These are phyloP conservation scores for Mycocentrospora acerina DNA, from an alignment of 2,329 filamentous ascomycete genomes.

Conservation along the genomic window DNA sequence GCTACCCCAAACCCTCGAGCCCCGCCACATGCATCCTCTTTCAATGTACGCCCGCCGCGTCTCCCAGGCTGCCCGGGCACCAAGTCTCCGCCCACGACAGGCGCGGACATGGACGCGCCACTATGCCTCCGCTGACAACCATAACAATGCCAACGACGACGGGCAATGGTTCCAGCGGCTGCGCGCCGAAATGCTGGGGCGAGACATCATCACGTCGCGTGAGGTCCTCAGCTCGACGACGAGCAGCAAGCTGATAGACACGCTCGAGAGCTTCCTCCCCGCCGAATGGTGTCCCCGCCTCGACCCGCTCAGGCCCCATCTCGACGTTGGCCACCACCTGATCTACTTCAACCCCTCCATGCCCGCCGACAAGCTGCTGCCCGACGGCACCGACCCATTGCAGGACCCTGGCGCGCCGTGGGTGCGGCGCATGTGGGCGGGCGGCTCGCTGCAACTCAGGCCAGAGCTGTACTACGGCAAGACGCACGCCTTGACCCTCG, in stretches of 20 bases:
- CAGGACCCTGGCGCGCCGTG: conserved; percentile 75
- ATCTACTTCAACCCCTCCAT: conserved; percentile 81
- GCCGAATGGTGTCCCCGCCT: conserved; percentile 9
- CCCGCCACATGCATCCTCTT: conserved; percentile 15
- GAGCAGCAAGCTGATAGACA: conserved; percentile 62
- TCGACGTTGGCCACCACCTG: conserved; percentile 75
- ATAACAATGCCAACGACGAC: conserved; percentile 10
- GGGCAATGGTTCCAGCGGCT: conserved; percentile 29
- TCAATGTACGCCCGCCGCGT: conserved; percentile 17
- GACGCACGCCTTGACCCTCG: conserved; percentile 9
- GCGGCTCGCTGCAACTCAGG: conserved; percentile 66
- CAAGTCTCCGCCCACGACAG: conserved; percentile 16
- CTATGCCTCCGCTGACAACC: conserved; percentile 11
- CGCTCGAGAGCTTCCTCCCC: conserved; percentile 26
- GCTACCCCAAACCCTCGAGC: conserved; percentile 1
- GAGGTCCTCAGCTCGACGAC: conserved; percentile 62
- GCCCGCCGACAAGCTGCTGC: conserved; percentile 62
- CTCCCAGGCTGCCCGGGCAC: conserved; percentile 11
- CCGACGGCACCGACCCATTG: conserved; percentile 81
- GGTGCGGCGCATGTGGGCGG: conserved; percentile 82
- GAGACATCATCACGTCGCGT: conserved; percentile 52
- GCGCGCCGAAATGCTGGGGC: conserved; percentile 46
- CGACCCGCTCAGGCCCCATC: conserved; percentile 13
- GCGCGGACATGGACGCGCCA: conserved; percentile 12
- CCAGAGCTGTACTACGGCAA: conserved; percentile 8